phyloP scores from a whole-genome alignment of 2,329 filamentous ascomycete species.

The Aulographum hederae region DNA sequence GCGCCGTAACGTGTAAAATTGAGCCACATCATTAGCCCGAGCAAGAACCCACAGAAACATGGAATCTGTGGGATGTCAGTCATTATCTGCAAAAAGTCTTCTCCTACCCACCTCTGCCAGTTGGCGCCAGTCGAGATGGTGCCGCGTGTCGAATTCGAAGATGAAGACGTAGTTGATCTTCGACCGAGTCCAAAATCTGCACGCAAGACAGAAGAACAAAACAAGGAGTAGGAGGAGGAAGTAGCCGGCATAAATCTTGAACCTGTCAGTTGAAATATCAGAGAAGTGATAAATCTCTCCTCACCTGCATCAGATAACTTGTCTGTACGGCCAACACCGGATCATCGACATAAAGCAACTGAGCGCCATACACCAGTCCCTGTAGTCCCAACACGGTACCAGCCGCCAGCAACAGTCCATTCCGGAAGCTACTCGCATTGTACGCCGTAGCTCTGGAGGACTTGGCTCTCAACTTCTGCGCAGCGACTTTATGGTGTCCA shows the following conservation, averaged over 20 bases:
- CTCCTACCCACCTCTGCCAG: slow-evolving; percentile 45
- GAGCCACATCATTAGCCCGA: slow-evolving; percentile 71
- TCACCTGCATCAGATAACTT: slow-evolving; percentile 42
- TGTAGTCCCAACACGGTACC: slow-evolving; percentile 25
- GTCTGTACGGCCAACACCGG: slow-evolving; percentile 13
- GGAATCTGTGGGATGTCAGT: slow-evolving; percentile 41
- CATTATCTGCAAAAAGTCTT: no score
- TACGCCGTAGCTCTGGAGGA: slow-evolving; percentile 39
- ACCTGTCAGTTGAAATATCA: no score
- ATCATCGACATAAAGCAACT: slow-evolving; percentile 12
- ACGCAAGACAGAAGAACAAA: slow-evolving; percentile 69
- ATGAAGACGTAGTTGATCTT: slow-evolving; percentile 96
- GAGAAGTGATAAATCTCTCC: slow-evolving; percentile 9
- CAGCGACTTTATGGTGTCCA: slow-evolving; percentile 82
- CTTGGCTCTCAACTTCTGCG: slow-evolving; percentile 66
- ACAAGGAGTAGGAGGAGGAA: slow-evolving; percentile 70
- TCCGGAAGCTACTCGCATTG: slow-evolving; percentile 39
- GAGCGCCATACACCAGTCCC: slow-evolving; percentile 20
- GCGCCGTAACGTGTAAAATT: slow-evolving; percentile 61
- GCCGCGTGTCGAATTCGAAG: slow-evolving; percentile 83
- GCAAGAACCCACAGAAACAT: slow-evolving; percentile 57
- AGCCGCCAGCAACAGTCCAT: slow-evolving; percentile 27
- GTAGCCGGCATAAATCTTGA: slow-evolving; percentile 76
- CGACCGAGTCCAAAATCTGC: slow-evolving; percentile 60
- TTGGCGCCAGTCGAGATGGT: slow-evolving; percentile 78